Percentiles rank a stretch among this genome's conserved stretches.
These are phyloP conservation scores for Fusarium denticulatum DNA, from an alignment of 2,329 filamentous ascomycete genomes.

Conservation along the genomic window DNA sequence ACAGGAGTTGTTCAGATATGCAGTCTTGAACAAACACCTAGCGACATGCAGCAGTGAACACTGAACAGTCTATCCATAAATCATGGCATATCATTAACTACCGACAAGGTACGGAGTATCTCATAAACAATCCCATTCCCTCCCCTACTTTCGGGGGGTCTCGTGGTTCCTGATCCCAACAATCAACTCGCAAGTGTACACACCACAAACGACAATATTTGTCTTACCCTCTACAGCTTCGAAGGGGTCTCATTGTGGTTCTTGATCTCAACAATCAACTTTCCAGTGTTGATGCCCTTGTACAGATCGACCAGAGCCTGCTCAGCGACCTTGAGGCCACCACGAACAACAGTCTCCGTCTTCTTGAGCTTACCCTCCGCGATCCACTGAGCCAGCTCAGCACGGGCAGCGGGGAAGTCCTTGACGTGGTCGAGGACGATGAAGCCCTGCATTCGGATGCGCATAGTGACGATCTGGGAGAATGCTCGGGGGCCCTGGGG, in stretches of 20 bases:
- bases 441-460: slow-evolving; percentile 75
- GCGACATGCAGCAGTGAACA: not conserved
- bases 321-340: slow-evolving; percentile 73
- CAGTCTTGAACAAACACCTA: too few species aligned
- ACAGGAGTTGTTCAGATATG: not conserved
- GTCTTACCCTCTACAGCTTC: slow-evolving; percentile 37
- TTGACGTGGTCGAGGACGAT: slow-evolving; percentile 75
- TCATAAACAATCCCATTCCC: slow-evolving; percentile 4
- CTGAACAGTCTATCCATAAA: not conserved
- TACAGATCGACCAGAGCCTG: slow-evolving; percentile 72
- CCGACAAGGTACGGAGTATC: slow-evolving; percentile 14
- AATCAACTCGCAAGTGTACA: slow-evolving; percentile 71
- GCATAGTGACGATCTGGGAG: slow-evolving; percentile 63
- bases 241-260: slow-evolving; percentile 44
- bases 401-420: slow-evolving; percentile 67
- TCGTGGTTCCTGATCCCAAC: slow-evolving; percentile 45
- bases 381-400: slow-evolving; percentile 75
- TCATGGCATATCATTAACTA: slow-evolving; percentile 34
- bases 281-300: slow-evolving; percentile 76
- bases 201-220: slow-evolving; percentile 52
- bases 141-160: slow-evolving; percentile 41
- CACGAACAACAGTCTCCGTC: slow-evolving; percentile 76
- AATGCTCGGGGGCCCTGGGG: slow-evolving; percentile 67
- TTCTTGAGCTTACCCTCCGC: slow-evolving; percentile 77
- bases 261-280: slow-evolving; percentile 52